phyloP scores from a whole-genome alignment of 164 flowering plant genomes.

The Liquidambar formosana region DNA sequence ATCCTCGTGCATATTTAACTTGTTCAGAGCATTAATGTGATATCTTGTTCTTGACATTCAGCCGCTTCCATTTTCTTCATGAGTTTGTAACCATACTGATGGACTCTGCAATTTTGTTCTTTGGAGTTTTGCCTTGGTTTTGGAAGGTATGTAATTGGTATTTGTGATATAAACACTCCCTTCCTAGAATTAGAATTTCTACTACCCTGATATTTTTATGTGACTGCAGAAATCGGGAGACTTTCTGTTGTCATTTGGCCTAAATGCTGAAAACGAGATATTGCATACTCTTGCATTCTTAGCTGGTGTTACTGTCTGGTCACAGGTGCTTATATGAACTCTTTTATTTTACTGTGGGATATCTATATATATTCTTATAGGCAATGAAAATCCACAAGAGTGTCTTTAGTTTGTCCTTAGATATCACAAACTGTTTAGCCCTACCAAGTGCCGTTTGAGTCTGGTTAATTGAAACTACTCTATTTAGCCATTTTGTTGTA shows the following conservation, averaged over 20 bases:
- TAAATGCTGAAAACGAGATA: conserved; percentile 81
- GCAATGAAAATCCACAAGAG: neutral
- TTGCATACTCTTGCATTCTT: conserved; percentile 82
- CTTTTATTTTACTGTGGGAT: neutral
- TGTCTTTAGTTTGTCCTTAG: neutral
- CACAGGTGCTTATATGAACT: conserved; percentile 58
- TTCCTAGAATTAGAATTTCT: neutral
- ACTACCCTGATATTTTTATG: neutral
- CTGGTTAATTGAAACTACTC: neutral
- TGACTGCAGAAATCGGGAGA: conserved; percentile 73
- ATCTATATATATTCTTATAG: neutral
- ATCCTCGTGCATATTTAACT: neutral
- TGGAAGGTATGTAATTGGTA: conserved; percentile 69
- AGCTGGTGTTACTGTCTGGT: conserved; percentile 88
- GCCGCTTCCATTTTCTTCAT: conserved; percentile 85
- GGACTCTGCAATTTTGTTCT: conserved; percentile 80
- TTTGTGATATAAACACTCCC: neutral
- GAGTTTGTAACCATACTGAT: conserved; percentile 72
- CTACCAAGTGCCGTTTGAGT: neutral
- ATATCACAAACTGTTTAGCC: neutral
- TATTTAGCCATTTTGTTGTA: too few species aligned
- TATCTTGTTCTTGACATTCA: conserved; percentile 34
- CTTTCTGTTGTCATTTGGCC: conserved; percentile 52
- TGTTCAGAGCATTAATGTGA: neutral
- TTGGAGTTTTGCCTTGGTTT: conserved; percentile 88